A percentile compares a stretch with the other conserved stretches of the same genome.
Conservation (phyloP, 305 asterid species). For the Rubia peregrina region DNA sequence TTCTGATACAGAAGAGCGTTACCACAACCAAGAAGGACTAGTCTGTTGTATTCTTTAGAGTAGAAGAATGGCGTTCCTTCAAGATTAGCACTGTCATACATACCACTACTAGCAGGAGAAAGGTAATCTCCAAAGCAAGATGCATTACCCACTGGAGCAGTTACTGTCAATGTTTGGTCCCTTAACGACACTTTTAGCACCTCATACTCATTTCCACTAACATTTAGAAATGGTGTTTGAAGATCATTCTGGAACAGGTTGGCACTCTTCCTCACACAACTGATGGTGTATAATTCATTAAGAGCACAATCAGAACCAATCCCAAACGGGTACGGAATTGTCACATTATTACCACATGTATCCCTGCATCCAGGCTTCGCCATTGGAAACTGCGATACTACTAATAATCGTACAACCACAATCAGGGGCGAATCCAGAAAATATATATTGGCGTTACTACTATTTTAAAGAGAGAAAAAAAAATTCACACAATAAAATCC, state of each 20-base stretch:
- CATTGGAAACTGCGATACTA: background rate
- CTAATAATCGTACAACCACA: background rate
- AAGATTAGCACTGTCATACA: background rate
- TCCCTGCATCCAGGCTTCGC: background rate
- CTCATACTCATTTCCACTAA: background rate
- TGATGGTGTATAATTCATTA: slow-evolving; percentile 14
- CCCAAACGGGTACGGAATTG: background rate
- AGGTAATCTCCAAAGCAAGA: background rate
- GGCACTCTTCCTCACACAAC: background rate
- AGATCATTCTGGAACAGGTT: background rate
- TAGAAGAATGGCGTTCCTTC: slow-evolving; percentile 18
- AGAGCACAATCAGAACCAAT: background rate
- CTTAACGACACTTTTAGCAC: slow-evolving; percentile 12
- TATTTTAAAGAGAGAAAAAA: too few species aligned
- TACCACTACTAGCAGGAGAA: too few species aligned
- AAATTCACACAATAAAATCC: too few species aligned
- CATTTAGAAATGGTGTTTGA: background rate
- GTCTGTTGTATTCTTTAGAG: slow-evolving; percentile 7
- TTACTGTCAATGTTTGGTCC: slow-evolving; percentile 15
- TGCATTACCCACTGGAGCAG: background rate
- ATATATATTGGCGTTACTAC: too few species aligned
- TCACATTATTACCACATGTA: background rate
- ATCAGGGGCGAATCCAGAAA: background rate
- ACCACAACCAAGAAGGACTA: slow-evolving; percentile 23
- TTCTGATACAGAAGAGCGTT: slow-evolving; percentile 14